Evolutionary conservation across 306 rosid genomes (phyloP), one percentile per base, ranked within the genome.

Genomic region (Hylodesmum podocarpum): DNA sequence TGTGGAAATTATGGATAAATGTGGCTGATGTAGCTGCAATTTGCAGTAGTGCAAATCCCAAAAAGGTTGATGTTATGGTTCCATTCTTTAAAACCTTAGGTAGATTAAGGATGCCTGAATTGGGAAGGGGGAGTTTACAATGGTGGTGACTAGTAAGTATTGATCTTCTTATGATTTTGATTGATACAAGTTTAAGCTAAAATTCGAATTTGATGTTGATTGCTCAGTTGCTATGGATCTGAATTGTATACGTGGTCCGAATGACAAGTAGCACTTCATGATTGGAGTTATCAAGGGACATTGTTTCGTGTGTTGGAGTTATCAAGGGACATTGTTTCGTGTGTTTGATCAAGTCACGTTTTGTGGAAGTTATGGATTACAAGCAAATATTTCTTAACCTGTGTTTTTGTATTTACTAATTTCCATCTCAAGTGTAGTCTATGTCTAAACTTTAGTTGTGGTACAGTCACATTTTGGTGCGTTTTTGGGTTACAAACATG

Each of bases 131-230:
- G 66, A 59, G 59, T 27, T 40, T 66, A 39, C 19, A 5, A 5
- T 15, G 67, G 44, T 29, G 3, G 67, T 19, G 54, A 47, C 4
- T 4, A 36, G 55, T 25, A 18, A 44, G 51, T 55, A 36, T 16
- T 1, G 2, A 66, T 57, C 29, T 4, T 19, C 9, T 16, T 41
- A 55, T 65, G 63, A 55, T 28, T 54, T 80, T 47, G 51, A 47
- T 57, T 61, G 67, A 59, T 74, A 34, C 22, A 49, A 49, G 76
- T 21, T 31, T 53, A 27, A 72, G 83, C 13, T 46, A 37, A 79
- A 63, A 39, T 69, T 16, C 61, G 8, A 39, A 19, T 51, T 59
- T 16, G 37, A 13, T 62, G 14, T 62, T 4, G 15, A 34, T 62
- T 34, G 6, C 33, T 14, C 3, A 0, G 29, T 18, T 59, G 55